Percentiles rank a stretch among this genome's conserved stretches.
These are phyloP conservation scores for Xerocomus spinulosus DNA, from an alignment of 768 basidiomycete genomes.

Conservation along the genomic window DNA sequence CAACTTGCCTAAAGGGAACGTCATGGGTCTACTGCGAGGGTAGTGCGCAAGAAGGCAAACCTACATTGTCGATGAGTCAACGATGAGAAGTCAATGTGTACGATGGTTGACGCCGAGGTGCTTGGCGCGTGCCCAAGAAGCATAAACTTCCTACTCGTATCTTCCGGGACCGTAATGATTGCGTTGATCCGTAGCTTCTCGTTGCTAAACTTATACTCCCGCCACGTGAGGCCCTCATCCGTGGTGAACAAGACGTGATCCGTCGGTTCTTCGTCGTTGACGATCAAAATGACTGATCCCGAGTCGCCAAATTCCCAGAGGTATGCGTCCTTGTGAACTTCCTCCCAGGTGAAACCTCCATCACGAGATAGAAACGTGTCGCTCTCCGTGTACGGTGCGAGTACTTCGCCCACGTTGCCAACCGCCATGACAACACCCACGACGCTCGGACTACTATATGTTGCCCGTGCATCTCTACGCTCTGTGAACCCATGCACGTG, in stretches of 20 bases:
- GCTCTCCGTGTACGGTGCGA: conserved; percentile 77
- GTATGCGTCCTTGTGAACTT: conserved; percentile 97
- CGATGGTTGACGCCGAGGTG: conserved; percentile 44
- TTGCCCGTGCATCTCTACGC: conserved; percentile 82
- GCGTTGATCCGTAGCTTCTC: conserved; percentile 68
- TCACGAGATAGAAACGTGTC: conserved; percentile 97
- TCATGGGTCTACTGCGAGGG: not conserved
- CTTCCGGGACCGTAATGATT: conserved; percentile 84
- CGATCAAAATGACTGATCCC: conserved; percentile 88
- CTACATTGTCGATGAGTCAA: conserved; percentile 73
- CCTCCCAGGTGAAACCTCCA: conserved; percentile 96
- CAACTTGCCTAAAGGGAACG: conserved; percentile 52
- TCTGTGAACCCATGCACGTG: conserved; percentile 97
- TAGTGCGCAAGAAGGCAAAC: conserved; percentile 24
- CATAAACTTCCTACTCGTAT: conserved; percentile 90
- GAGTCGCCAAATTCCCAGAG: conserved; percentile 98
- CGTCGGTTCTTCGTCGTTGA: conserved; percentile 91
- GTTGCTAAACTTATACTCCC: conserved; percentile 74
- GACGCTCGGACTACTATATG: conserved; percentile 88
- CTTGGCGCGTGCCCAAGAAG: conserved; percentile 64
- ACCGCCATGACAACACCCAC: conserved; percentile 94
- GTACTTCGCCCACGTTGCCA: conserved; percentile 86
- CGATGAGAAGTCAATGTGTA: conserved; percentile 84
- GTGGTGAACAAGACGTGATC: conserved; percentile 87
- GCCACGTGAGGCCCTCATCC: conserved; percentile 85